Base-by-base conservation (phyloP, 1,139 yeast genomes). In the Candida sp. region DNA sequence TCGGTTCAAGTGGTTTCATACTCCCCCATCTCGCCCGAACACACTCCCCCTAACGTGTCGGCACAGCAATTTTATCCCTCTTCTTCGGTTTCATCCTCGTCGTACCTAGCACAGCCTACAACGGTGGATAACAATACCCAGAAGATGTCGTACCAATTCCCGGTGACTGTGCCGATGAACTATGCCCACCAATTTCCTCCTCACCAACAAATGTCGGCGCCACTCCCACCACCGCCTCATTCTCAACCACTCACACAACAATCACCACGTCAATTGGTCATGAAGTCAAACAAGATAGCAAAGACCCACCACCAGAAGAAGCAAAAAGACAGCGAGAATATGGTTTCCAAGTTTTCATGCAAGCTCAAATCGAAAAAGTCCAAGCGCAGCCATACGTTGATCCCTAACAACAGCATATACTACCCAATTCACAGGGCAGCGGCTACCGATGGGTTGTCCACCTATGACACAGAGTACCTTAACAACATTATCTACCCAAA, bases 401-500 rank as follows among this genome's bases (percentile, higher is more conserved):
- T 46, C 26, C 47, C 54, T 27, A 48, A 50, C 33, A 56, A 52
- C 27, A 26, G 46, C 25, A 50, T 56, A 3, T 49, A 56, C 23
- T 55, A 43, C 17, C 57, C 54, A 12, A 49, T 56, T 7, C 46
- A 50, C 23, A 44, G 42, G 22, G 28, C 46, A 23, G 33, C 41
- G 4, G 11, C 43, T 3, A 43, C 22, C 12, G 42, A 46, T 27
- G 32, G 40, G 17, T 37, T 32, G 17, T 27, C 53, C n/a, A 46
- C 49, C 6, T 8, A 47, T 4, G 38, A 39, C 4, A 47, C 45
- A 25, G 25, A 45, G 4, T 42, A 48, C 27, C 45, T 55, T 7
- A 49, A 50, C n/a, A 43, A 46, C 26, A 8, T 35, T 8, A 43
- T 57, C 8, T 70, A 70, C 51, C 70, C 75, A n/a, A 72, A 78